phyloP scores from a whole-genome alignment of 2,329 filamentous ascomycete species.

The Phialophora chinensis region DNA sequence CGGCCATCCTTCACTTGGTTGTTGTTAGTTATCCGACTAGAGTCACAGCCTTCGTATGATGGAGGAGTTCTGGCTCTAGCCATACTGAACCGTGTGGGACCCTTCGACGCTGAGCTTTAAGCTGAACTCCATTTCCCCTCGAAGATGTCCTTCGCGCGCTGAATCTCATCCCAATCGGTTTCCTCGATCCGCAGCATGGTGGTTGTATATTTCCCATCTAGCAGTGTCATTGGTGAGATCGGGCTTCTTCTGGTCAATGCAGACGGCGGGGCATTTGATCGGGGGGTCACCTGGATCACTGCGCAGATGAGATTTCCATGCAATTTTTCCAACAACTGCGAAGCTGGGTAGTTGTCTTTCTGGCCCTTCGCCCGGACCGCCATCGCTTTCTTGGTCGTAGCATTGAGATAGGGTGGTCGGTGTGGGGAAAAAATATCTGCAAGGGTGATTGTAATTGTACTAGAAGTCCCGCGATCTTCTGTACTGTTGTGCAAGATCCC shows the following conservation, averaged over 20 bases:
- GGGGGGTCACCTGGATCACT: neutral
- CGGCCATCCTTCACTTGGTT: too few relatives aligned
- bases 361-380: neutral
- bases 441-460: neutral
- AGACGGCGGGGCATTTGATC: neutral
- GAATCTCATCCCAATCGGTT: slow-evolving; percentile 8
- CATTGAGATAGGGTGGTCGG: slow-evolving; percentile 24
- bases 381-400: neutral
- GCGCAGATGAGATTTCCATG: neutral
- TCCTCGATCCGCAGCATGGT: neutral
- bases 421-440: slow-evolving; percentile 31
- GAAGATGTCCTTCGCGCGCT: neutral
- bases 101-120: neutral
- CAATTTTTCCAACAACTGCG: neutral
- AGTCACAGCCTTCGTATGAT: neutral
- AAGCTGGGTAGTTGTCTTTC: neutral
- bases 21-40: neutral
- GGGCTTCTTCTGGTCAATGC: neutral
- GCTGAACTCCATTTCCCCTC: neutral
- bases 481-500: neutral
- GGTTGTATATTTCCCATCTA: neutral
- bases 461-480: neutral
- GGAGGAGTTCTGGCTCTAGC: neutral
- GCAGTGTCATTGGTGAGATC: neutral
- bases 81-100: neutral